Conservation (phyloP, 805 yeast genomes). For the Scheffersomyces coipomensis region DNA sequence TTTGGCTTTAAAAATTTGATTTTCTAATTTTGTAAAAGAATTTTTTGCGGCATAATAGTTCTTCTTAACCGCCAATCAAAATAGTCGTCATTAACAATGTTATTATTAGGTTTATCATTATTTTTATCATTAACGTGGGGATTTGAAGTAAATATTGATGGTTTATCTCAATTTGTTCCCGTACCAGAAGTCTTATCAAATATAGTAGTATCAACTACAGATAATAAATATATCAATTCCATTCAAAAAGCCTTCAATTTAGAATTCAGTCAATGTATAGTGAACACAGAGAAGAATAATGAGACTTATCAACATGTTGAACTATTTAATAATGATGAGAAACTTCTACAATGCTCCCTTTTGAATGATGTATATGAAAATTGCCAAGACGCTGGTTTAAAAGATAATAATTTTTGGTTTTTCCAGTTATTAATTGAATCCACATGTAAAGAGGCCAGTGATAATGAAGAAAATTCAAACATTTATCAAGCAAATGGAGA, state of each 20-base stretch:
- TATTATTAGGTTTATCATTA: neutral
- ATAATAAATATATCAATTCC: neutral
- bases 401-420: constrained; percentile 1
- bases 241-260: constrained; percentile 2
- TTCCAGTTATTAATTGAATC: neutral
- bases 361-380: constrained; percentile 1
- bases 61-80: too few relatives aligned
- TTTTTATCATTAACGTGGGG: neutral
- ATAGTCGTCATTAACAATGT: too few relatives aligned
- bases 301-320: neutral
- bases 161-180: neutral
- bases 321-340: neutral
- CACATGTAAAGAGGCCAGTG: neutral
- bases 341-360: neutral
- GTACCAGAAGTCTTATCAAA: neutral
- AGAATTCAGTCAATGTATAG: constrained; percentile 7
- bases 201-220: neutral
- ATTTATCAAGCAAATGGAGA: neutral
- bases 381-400: neutral
- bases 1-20: too few relatives aligned
- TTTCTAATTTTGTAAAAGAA: too few relatives aligned
- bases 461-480: neutral
- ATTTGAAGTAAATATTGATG: neutral
- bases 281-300: neutral
- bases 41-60: too few relatives aligned